Conservation (phyloP, 495 filamentous ascomycete genomes). For the Elasticomyces elasticus region DNA sequence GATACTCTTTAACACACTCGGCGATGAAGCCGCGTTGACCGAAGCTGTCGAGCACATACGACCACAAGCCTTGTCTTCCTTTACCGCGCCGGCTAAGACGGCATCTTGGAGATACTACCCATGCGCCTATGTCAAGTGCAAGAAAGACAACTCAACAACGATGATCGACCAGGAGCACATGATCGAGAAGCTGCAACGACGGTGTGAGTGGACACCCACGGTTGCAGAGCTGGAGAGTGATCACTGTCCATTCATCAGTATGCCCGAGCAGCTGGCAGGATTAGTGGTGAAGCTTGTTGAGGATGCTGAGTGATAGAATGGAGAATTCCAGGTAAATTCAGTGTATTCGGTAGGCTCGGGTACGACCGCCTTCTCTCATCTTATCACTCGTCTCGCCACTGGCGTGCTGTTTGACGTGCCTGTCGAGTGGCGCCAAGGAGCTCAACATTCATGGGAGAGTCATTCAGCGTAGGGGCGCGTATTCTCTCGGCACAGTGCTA, state of each 20-base stretch:
- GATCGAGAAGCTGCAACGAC: not conserved
- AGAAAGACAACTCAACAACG: not conserved
- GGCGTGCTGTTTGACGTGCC: too few relatives aligned
- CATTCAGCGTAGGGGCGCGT: too few relatives aligned
- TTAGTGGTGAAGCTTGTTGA: not conserved
- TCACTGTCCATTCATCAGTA: not conserved
- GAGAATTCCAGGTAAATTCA: too few relatives aligned
- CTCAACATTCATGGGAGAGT: too few relatives aligned
- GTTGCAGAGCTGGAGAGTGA: not conserved
- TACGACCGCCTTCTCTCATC: too few relatives aligned
- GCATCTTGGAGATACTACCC: not conserved
- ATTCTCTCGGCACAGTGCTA: too few relatives aligned
- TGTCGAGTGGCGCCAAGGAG: too few relatives aligned
- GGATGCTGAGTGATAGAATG: not conserved
- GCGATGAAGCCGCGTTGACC: not conserved
- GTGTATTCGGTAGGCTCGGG: too few relatives aligned
- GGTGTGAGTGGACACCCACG: not conserved
- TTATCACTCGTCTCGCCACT: too few relatives aligned
- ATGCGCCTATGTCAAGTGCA: slow-evolving; percentile 5
- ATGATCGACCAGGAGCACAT: not conserved
- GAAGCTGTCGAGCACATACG: not conserved
- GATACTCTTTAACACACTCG: not conserved
- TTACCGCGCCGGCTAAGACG: not conserved
- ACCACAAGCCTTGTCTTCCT: not conserved
- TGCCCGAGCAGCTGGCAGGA: not conserved